A percentile compares a stretch with the other conserved stretches of the same genome.
These are phyloP conservation scores for Cladosporium sp. DNA, from an alignment of 2,329 filamentous ascomycete species.

Conservation along the genomic window DNA sequence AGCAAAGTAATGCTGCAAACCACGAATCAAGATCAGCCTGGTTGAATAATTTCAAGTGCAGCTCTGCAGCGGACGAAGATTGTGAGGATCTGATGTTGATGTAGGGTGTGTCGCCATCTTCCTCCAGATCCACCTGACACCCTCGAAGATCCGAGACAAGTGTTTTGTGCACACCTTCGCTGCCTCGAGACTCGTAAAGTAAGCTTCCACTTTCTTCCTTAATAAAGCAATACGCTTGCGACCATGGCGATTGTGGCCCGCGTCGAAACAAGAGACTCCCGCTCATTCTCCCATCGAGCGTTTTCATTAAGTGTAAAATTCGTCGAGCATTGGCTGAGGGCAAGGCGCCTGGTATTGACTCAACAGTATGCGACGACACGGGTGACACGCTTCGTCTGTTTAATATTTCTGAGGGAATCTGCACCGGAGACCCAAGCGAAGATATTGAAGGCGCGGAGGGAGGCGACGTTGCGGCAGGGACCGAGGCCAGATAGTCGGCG, in stretches of 20 bases:
- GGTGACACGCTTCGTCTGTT: slow-evolving; percentile 27
- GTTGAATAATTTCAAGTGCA: slow-evolving; percentile 62
- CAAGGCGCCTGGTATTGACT: slow-evolving; percentile 27
- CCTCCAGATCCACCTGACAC: slow-evolving; percentile 59
- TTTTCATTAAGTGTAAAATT: slow-evolving; percentile 72
- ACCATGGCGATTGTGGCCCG: slow-evolving; percentile 61
- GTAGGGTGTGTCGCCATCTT: slow-evolving; percentile 44
- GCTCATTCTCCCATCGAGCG: slow-evolving; percentile 72
- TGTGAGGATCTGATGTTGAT: slow-evolving; percentile 51
- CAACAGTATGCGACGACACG: slow-evolving; percentile 25
- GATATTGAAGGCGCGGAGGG: slow-evolving; percentile 28
- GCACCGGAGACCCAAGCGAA: slow-evolving; percentile 26
- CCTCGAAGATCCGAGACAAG: slow-evolving; percentile 71
- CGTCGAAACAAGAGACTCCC: slow-evolving; percentile 70
- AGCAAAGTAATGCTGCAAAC: slow-evolving; percentile 75
- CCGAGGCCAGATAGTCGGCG: slow-evolving; percentile 30
- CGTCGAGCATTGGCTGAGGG: slow-evolving; percentile 62
- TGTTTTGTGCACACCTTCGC: slow-evolving; percentile 59
- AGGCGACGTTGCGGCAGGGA: slow-evolving; percentile 24
- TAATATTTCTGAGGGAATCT: slow-evolving; percentile 19
- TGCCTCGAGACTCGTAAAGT: slow-evolving; percentile 69
- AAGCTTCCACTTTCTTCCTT: slow-evolving; percentile 71
- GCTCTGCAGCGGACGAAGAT: slow-evolving; percentile 57
- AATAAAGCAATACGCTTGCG: slow-evolving; percentile 69
- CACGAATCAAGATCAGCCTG: slow-evolving; percentile 69